Conservation (phyloP, 1,284 basidiomycete species). For the Pseudozyma flocculosa region DNA sequence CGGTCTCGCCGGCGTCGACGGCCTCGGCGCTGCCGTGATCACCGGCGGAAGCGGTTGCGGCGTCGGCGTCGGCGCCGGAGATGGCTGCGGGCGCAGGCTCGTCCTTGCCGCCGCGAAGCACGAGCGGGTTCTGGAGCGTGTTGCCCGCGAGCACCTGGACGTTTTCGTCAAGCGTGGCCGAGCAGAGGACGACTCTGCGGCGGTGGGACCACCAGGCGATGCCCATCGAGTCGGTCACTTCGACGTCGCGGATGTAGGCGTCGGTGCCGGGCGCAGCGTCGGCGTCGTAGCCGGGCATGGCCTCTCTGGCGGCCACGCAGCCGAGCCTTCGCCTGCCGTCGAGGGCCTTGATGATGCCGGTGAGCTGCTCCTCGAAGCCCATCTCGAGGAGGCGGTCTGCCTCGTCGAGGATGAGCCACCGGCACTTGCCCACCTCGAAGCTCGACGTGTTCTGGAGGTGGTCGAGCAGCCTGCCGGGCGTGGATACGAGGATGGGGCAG, state of each 20-base stretch:
- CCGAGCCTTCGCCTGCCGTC: constrained; percentile 49
- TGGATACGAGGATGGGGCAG: constrained; percentile 71
- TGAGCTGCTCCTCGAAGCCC: constrained; percentile 61
- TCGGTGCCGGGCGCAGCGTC: constrained; percentile 6
- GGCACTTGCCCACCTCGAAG: constrained; percentile 87
- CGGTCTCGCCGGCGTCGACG: neutral
- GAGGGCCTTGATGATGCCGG: constrained; percentile 71
- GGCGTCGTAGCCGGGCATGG: constrained; percentile 31
- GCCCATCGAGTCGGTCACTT: constrained; percentile 46
- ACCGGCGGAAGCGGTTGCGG: constrained; percentile 1
- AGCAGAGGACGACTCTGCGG: constrained; percentile 85
- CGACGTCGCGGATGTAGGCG: constrained; percentile 18
- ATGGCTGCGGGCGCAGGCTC: neutral
- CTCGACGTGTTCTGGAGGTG: constrained; percentile 80
- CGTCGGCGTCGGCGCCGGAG: neutral
- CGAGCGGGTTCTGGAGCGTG: constrained; percentile 65
- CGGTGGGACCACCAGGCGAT: constrained; percentile 61
- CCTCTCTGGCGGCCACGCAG: constrained; percentile 65
- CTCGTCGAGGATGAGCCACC: constrained; percentile 95
- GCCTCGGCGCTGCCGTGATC: too few species aligned
- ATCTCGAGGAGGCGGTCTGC: constrained; percentile 82
- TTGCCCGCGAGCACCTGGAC: constrained; percentile 89
- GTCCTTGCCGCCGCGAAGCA: constrained; percentile 58
- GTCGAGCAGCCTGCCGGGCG: constrained; percentile 71
- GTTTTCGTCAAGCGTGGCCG: constrained; percentile 91